A percentile compares a stretch with the other conserved stretches of the same genome.
phyloP scores from a whole-genome alignment of 2,329 filamentous ascomycete genomes.

The Niveomyces coronatus region DNA sequence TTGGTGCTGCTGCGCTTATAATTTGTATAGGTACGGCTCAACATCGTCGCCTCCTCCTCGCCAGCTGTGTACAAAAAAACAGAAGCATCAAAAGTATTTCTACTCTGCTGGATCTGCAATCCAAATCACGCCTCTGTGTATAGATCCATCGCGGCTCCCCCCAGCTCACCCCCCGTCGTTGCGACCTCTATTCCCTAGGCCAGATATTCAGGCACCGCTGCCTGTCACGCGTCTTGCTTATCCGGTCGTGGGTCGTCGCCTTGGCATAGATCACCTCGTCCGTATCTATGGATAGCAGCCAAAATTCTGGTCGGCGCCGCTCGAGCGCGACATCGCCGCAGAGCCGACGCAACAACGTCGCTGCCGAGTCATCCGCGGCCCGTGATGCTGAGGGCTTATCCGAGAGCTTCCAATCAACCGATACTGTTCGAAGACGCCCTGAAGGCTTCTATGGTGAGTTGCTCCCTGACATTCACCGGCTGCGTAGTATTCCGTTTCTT shows the following conservation, averaged over 20 bases:
- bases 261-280: background rate
- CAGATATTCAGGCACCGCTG: too few species aligned
- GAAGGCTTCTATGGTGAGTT: constrained; percentile 47
- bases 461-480: background rate
- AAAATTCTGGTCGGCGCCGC: constrained; percentile 4
- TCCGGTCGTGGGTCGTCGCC: constrained; percentile 1
- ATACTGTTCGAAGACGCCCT: constrained; percentile 48
- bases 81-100: too few species aligned
- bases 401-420: constrained; percentile 48
- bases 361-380: constrained; percentile 24
- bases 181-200: background rate
- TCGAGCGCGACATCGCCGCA: constrained; percentile 32
- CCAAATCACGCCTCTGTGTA: too few species aligned
- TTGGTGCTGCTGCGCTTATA: too few species aligned
- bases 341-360: constrained; percentile 33
- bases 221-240: background rate
- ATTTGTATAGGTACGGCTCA: too few species aligned
- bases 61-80: too few species aligned
- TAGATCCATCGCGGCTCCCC: too few species aligned
- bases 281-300: constrained; percentile 3
- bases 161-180: background rate
- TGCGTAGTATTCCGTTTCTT: background rate
- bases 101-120: too few species aligned
- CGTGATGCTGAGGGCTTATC: constrained; percentile 34
- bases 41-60: too few species aligned